Base-by-base conservation (phyloP, 305 asterid genomes). In the Nicotiana rustica region DNA sequence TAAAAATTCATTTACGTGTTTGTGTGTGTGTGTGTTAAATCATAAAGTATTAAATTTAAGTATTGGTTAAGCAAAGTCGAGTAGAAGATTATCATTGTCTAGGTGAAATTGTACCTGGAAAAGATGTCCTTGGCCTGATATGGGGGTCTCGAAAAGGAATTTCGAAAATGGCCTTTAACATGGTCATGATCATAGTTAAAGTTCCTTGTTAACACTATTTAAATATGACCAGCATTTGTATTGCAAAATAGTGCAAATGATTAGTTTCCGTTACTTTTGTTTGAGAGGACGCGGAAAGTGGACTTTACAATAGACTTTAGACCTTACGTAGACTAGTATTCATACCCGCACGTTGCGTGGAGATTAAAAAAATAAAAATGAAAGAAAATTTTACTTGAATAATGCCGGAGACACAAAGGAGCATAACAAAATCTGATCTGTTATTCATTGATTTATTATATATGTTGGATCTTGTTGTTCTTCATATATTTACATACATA, bases 91-190 rank as follows among this genome's bases (percentile, higher is more conserved):
- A 38, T 18, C 19, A 78, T 3, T 17, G 7, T 3, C 10, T 44
- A 38, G 15, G 8, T 31, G 25, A 4, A 13, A 3, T 55, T 36
- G 3, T 84, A 92, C 97, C 92, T 91, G 67, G 91, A 84, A 38
- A 86, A 65, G 12, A 83, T 64, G 35, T 67, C 64, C 78, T 80
- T 81, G 82, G 82, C 82, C 9, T 85, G 85, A 78, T 61, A 49
- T 3, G 78, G 80, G 36, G 83, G 49, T 49, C 85, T 81, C 4
- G 80, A 55, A 47, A 55, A 41, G 66, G 85, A 31, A 73, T 38
- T 67, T 82, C 14, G 90, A 73, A 62, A 82, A 41, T 67, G 73
- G 19, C n/a, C 1, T 38, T 7, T 57, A 4, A 60, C 4, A 82
- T 79, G 64, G 82, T 83, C 86, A 47, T 41, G 49, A 41, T 36